Percentiles rank a stretch among this genome's conserved stretches.
phyloP scores from a whole-genome alignment of 148 eudicot genomes.

The Persicaria maculosa region DNA sequence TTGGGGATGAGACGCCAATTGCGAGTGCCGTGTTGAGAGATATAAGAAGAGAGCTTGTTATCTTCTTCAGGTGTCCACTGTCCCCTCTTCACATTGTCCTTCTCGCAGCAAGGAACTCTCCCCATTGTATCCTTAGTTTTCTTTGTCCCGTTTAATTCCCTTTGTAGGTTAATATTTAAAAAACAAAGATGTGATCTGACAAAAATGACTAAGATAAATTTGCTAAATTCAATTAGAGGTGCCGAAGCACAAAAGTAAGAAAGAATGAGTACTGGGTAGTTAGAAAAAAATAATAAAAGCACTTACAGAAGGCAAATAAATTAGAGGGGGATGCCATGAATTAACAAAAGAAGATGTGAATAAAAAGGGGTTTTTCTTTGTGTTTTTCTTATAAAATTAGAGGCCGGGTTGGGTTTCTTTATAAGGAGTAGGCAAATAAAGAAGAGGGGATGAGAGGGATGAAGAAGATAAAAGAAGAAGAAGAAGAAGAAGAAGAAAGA shows the following conservation, averaged over 20 bases:
- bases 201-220: neutral
- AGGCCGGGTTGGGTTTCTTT: neutral
- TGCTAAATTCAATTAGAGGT: neutral
- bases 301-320: neutral
- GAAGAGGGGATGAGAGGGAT: neutral
- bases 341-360: neutral
- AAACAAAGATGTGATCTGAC: neutral
- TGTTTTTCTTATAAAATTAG: neutral
- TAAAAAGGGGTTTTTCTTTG: neutral
- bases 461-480: constrained; percentile 11
- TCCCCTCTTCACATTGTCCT: constrained; percentile 84
- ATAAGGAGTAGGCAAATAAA: neutral
- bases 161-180: neutral
- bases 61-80: constrained; percentile 99
- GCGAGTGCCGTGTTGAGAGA: constrained; percentile 90
- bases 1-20: constrained; percentile 95
- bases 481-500: constrained; percentile 1
- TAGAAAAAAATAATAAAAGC: neutral
- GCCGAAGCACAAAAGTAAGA: neutral
- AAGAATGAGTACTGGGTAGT: neutral
- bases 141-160: neutral
- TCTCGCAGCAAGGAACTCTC: constrained; percentile 85
- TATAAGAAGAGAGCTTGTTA: constrained; percentile 91
- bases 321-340: neutral
- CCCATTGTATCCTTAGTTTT: constrained; percentile 38